A percentile compares a stretch with the other conserved stretches of the same genome.
phyloP scores from a whole-genome alignment of 2,329 filamentous ascomycete genomes.

The Hypoxylon sp. region DNA sequence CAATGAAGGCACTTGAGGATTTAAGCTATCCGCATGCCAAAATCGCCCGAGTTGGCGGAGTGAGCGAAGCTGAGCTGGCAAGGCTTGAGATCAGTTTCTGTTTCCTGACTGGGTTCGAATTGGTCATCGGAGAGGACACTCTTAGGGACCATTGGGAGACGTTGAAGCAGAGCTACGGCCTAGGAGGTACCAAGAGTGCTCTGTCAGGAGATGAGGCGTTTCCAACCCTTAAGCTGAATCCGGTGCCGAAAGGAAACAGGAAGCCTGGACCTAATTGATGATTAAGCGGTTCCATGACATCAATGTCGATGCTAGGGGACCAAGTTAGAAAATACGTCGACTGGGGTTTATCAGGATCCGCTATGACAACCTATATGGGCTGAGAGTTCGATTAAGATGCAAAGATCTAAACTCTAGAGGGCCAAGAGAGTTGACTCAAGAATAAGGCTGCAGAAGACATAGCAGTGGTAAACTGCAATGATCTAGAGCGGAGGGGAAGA shows the following conservation, averaged over 20 bases:
- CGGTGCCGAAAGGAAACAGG: slow-evolving; percentile 39
- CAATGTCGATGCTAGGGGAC: background rate
- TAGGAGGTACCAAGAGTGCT: slow-evolving; percentile 10
- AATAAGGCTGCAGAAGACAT: background rate
- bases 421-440: background rate
- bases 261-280: background rate
- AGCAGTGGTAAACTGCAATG: background rate
- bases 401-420: slow-evolving; percentile 5
- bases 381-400: slow-evolving; percentile 9
- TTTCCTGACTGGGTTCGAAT: slow-evolving; percentile 87
- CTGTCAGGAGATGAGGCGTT: slow-evolving; percentile 28
- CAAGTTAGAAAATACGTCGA: background rate
- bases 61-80: slow-evolving; percentile 84
- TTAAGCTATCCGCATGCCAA: slow-evolving; percentile 87
- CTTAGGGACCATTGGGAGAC: slow-evolving; percentile 77
- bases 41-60: slow-evolving; percentile 89
- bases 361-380: background rate
- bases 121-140: slow-evolving; percentile 73
- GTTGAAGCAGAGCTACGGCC: slow-evolving; percentile 59
- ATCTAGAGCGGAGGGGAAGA: background rate
- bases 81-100: slow-evolving; percentile 91
- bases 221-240: slow-evolving; percentile 44
- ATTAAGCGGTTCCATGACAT: background rate
- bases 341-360: background rate
- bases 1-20: slow-evolving; percentile 96